Percentiles rank a stretch among this genome's conserved stretches.
phyloP scores from a whole-genome alignment of 1,284 basidiomycete species.

The Kalmanozyma brasiliensis region DNA sequence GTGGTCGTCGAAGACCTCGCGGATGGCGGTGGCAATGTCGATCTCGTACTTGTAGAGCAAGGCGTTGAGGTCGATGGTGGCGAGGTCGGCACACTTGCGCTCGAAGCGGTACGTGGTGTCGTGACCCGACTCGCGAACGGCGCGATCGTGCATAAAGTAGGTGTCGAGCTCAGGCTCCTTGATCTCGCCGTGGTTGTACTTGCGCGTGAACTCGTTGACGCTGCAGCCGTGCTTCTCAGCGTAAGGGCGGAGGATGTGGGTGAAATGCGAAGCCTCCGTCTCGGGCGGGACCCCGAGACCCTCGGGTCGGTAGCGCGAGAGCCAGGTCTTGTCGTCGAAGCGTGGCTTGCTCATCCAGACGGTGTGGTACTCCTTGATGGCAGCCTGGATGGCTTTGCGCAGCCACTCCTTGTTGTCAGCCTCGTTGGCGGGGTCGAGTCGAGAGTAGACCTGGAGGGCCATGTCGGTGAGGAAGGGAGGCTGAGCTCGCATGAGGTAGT shows the following conservation, averaged over 20 bases:
- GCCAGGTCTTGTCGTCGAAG: constrained; percentile 89
- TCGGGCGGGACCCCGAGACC: constrained; percentile 97
- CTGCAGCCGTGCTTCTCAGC: constrained; percentile 91
- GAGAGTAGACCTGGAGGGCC: constrained; percentile 96
- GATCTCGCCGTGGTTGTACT: constrained; percentile 86
- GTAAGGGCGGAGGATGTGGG: constrained; percentile 93
- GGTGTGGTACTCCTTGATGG: constrained; percentile 98
- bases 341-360: constrained; percentile 95
- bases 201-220: constrained; percentile 96
- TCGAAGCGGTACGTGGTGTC: constrained; percentile 98
- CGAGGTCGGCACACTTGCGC: constrained; percentile 90
- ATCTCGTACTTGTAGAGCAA: constrained; percentile 75
- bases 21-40: constrained; percentile 75
- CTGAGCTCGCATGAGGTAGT: constrained; percentile 91
- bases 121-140: constrained; percentile 84
- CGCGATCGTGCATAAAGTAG: constrained; percentile 96
- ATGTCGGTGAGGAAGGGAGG: constrained; percentile 99
- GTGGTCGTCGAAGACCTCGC: constrained; percentile 90
- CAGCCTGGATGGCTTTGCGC: constrained; percentile 91
- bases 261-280: constrained; percentile 97
- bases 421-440: constrained; percentile 85
- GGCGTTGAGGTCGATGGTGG: constrained; percentile 93
- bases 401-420: constrained; percentile 88
- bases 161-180: constrained; percentile 91
- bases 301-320: constrained; percentile 91